phyloP scores from a whole-genome alignment of 441 rosid genomes.

The Pelargonium cotyledonis region DNA sequence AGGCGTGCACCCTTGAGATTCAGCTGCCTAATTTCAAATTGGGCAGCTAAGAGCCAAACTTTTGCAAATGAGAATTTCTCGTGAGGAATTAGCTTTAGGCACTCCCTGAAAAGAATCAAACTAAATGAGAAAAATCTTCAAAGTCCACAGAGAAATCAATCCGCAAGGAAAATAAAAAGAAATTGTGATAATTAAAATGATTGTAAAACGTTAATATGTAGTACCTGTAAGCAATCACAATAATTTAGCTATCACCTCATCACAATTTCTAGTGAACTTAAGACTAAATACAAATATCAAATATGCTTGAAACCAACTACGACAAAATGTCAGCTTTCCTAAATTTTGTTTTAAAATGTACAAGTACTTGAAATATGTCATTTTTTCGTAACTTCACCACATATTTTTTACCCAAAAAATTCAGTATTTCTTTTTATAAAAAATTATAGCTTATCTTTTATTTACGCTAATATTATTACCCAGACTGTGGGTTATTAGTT shows the following conservation, averaged over 20 bases:
- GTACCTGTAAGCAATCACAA: slow-evolving; percentile 2
- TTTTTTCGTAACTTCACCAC: too few relatives aligned
- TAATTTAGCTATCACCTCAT: not conserved
- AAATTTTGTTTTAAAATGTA: too few relatives aligned
- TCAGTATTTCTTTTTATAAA: too few relatives aligned
- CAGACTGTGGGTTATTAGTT: not conserved
- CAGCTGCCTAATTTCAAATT: slow-evolving; percentile 73
- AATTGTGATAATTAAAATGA: not conserved
- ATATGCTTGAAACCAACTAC: too few relatives aligned
- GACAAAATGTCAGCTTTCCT: too few relatives aligned
- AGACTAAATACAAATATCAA: not conserved
- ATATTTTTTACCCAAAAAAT: too few relatives aligned
- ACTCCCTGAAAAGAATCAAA: slow-evolving; percentile 58
- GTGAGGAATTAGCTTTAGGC: slow-evolving; percentile 73
- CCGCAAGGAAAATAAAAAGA: not conserved
- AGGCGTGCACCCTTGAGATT: slow-evolving; percentile 68
- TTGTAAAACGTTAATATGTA: not conserved
- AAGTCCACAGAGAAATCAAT: too few relatives aligned
- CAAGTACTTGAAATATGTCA: too few relatives aligned
- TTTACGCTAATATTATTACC: too few relatives aligned
- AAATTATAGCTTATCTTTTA: too few relatives aligned
- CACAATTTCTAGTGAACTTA: too few relatives aligned
- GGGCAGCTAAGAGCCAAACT: slow-evolving; percentile 82
- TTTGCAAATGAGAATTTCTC: slow-evolving; percentile 76
- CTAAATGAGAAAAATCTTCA: not conserved